Base-by-base conservation (phyloP, 2,329 filamentous ascomycete genomes). In the Ascochyta fabae region DNA sequence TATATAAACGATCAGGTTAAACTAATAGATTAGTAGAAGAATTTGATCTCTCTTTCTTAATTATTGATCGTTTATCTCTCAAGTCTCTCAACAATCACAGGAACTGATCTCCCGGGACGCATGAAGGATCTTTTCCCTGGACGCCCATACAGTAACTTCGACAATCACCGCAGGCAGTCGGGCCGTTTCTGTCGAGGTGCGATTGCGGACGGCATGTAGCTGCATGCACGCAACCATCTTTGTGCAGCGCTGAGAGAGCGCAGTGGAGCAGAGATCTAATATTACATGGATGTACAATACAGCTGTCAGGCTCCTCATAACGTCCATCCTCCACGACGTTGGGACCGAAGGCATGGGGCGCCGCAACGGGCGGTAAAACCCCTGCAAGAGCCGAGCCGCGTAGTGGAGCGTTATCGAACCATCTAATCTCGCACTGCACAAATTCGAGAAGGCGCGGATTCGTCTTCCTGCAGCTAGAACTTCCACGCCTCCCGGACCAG, bases 341-440 rank as follows among this genome's bases (percentile, higher is more conserved):
- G 34, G 31, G 13, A 19, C 19, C 29, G 16, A n/a, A 26, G 29
- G 46, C 29, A 35, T 34, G 42, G 44, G 38, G 31, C 39, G 16
- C 46, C 26, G 43, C 38, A 51, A 44, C 26, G 38, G 26, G 38
- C 47, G 47, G 53, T 22, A 42, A 33, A 35, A 47, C 42, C 53
- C 53, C 33, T 56, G 53, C 47, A 43, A 51, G 47, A 51, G 47
- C 47, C 47, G 42, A 51, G 53, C 47, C 53, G 42, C 47, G 16
- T 38, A 23, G 48, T 39, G 53, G 36, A 56, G 38, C 47, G 36
- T 4, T 35, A 43, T 38, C 38, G 27, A 34, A 50, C 42, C 38
- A 51, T 46, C 42, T 22, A 56, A 51, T 56, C 26, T 51, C 47
- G 31, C 42, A 34, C 24, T 19, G 34, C 22, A 51, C 42, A 19